Evolutionary conservation across 352 stramenopile genomes (phyloP).

Genomic region (Chrysophaeum taylorii): DNA sequence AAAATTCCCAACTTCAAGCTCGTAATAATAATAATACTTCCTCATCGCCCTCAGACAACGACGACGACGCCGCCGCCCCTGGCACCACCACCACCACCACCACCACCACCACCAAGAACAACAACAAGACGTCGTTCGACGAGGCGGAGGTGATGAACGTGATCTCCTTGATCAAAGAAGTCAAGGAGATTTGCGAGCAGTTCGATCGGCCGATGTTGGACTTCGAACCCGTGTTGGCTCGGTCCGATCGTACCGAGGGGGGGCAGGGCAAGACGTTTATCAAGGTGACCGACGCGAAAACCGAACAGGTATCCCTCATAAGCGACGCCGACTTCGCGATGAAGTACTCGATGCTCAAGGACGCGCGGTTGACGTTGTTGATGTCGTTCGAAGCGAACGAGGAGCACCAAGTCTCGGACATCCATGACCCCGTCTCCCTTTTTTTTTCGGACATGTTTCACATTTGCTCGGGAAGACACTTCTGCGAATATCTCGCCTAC

Average conservation of each 20-base stretch:
- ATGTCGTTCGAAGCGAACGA: constrained; percentile 60
- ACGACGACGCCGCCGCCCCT: too few species aligned
- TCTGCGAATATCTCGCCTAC: constrained; percentile 79
- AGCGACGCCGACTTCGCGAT: constrained; percentile 81
- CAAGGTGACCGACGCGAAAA: constrained; percentile 70
- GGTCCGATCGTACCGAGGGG: constrained; percentile 42
- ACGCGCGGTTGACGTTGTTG: constrained; percentile 45
- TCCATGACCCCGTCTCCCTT: constrained; percentile 74
- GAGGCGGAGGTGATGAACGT: neutral
- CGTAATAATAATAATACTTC: too few species aligned
- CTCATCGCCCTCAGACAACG: too few species aligned
- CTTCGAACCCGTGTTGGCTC: constrained; percentile 16
- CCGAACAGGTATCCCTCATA: constrained; percentile 74
- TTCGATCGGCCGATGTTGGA: constrained; percentile 70
- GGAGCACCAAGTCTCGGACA: constrained; percentile 64
- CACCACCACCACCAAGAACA: too few species aligned
- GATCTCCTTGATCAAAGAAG: constrained; percentile 23
- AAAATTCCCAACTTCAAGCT: neutral
- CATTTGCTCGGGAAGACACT: constrained; percentile 71
- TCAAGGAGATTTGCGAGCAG: constrained; percentile 58
- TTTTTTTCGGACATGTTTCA: constrained; percentile 84
- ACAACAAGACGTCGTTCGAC: constrained; percentile 6
- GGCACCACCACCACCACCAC: too few species aligned
- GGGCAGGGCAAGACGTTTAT: constrained; percentile 65
- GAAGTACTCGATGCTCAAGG: constrained; percentile 73